Evolutionary conservation across 257 asterid genomes (phyloP), one percentile per base, ranked within the genome.

Genomic region (Capsicum pubescens): DNA sequence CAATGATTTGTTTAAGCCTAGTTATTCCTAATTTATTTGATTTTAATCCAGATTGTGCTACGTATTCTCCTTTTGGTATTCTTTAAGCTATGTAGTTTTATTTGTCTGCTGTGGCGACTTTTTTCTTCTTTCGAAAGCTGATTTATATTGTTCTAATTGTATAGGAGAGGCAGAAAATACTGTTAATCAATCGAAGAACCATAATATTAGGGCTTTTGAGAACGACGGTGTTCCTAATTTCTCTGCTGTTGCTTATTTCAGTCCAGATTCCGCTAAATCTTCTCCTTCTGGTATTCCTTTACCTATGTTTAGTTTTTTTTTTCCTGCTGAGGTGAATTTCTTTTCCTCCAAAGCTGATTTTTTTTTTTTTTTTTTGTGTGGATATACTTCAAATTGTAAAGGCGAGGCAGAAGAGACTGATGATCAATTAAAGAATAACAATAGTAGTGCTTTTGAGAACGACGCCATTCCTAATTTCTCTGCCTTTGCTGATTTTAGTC

Each of bases 171-270:
- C 42, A 79, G 44, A 21, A 16, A 19, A 63, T 32, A 80, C 9
- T 36, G 69, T 3, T 9, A 14, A 64, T 36, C 83, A 52, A 71
- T 69, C 12, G 80, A 78, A 84, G 11, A 83, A 15, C 68, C 85
- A 86, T 35, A 89, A 79, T 21, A 26, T 4, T 26, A 52, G 8
- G 26, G 63, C 21, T 13, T 52, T 13, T 17, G 66, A 67, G 32
- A 81, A 84, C 9, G 80, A 74, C 7, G 70, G 35, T n/a, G 76
- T 77, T 68, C 94, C 95, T 17, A 79, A 57, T 82, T 86, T 90
- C 16, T 69, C 55, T 1, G 48, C 15, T 15, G 44, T 52, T 82
- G 58, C 61, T 82, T 67, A 64, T 67, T 82, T 71, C 46, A 74
- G 81, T 50, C 81, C 81, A 0, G 81, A 74, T n/a, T 85, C 84